These are phyloP conservation scores for Psidium guajava DNA, from an alignment of 345 rosid genomes.

Conservation along the genomic window DNA sequence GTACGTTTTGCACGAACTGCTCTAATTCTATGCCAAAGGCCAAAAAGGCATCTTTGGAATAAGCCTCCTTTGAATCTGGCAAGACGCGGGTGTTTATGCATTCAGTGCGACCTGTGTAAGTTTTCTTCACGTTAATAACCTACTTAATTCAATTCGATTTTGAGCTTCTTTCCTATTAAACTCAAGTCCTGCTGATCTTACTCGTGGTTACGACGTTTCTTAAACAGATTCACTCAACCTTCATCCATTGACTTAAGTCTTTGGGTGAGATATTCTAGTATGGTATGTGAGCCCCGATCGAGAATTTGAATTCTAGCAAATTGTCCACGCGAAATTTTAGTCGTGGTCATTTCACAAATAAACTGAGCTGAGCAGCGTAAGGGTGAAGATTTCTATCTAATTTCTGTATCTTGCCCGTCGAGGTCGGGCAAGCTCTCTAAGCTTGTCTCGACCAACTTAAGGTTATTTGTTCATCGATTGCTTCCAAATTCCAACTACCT, in stretches of 20 bases:
- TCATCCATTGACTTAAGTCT: neutral
- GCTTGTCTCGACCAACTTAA: neutral
- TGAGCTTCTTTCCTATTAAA: neutral
- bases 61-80: neutral
- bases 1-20: neutral
- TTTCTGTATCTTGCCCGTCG: neutral
- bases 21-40: neutral
- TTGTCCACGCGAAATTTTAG: neutral
- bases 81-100: neutral
- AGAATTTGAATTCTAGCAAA: neutral
- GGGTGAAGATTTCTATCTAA: neutral
- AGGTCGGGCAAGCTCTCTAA: neutral
- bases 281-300: neutral
- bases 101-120: neutral
- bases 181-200: accelerated
- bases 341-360: neutral
- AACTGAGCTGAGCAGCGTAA: neutral
- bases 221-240: accelerated
- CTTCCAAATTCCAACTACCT: neutral
- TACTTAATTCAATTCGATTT: neutral
- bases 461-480: neutral
- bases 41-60: neutral
- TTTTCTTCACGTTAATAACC: neutral
- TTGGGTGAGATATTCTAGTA: neutral
- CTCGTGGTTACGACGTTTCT: neutral